A percentile compares a stretch with the other conserved stretches of the same genome.
Evolutionary conservation across 1,284 basidiomycete species (phyloP).

Genomic region (Kalmanozyma brasiliensis): DNA sequence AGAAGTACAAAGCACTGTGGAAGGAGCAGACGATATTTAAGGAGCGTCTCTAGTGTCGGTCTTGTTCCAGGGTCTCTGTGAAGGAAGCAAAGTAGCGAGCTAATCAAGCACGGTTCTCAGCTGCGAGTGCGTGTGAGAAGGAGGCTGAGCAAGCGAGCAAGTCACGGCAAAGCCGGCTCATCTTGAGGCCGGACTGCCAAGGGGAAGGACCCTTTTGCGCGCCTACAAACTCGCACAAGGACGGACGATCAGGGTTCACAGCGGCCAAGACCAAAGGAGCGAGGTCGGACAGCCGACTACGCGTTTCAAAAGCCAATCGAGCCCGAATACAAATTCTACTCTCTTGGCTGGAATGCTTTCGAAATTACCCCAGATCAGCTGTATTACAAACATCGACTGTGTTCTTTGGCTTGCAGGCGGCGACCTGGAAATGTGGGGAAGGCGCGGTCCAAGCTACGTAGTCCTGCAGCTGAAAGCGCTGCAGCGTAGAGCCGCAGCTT

Average conservation of each 20-base stretch:
- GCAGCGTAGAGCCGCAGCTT: not conserved
- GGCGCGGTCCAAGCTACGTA: not conserved
- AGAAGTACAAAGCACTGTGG: not conserved
- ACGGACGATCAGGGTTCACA: slow-evolving; percentile 3
- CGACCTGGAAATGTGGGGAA: slow-evolving; percentile 3
- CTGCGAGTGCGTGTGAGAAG: not conserved
- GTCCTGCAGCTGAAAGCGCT: slow-evolving; percentile 3
- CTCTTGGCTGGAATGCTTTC: not conserved
- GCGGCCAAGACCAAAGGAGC: slow-evolving; percentile 13
- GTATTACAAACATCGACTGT: slow-evolving; percentile 1
- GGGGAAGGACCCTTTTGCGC: slow-evolving; percentile 1
- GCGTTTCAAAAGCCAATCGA: slow-evolving; percentile 18
- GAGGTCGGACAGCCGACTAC: slow-evolving; percentile 19
- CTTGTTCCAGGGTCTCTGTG: not conserved
- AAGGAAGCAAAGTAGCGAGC: slow-evolving; percentile 10
- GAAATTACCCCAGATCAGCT: slow-evolving; percentile 10
- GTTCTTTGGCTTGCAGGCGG: too few species aligned
- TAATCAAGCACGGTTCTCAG: too few species aligned
- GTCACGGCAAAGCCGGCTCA: slow-evolving; percentile 22
- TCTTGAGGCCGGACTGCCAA: slow-evolving; percentile 19
- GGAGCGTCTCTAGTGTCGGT: not conserved
- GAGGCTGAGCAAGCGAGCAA: slow-evolving; percentile 1
- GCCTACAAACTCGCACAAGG: not conserved
- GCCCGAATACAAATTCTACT: not conserved
- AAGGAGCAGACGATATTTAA: slow-evolving; percentile 10